Evolutionary conservation across 2,329 filamentous ascomycete genomes (phyloP).

Genomic region (Sclerotinia spermophila): DNA sequence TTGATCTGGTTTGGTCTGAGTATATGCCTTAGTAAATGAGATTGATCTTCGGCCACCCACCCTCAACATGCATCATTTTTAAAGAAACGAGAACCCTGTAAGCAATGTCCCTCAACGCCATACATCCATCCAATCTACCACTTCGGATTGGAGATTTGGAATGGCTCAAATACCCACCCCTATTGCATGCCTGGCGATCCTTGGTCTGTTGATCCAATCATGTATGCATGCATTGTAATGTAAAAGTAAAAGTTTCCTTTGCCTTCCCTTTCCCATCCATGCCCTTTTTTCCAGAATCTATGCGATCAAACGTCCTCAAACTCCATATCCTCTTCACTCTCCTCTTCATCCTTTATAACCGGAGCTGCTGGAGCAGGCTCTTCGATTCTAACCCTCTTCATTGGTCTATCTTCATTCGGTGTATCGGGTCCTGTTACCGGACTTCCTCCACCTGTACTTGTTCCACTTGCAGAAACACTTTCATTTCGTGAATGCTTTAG

Average conservation of each 20-base stretch:
- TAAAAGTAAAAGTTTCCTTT: background rate
- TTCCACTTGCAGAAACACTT: constrained; percentile 34
- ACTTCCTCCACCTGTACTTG: constrained; percentile 36
- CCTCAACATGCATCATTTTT: background rate
- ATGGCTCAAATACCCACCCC: background rate
- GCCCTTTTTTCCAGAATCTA: background rate
- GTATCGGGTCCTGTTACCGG: constrained; percentile 37
- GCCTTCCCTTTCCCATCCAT: background rate
- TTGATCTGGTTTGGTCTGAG: background rate
- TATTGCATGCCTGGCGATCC: background rate
- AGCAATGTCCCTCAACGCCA: constrained; percentile 11
- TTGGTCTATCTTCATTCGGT: constrained; percentile 44
- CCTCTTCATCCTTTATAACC: constrained; percentile 42
- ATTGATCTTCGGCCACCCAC: background rate
- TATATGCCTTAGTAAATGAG: background rate
- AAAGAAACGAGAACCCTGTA: background rate
- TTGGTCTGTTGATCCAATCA: background rate
- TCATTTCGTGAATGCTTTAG: constrained; percentile 31
- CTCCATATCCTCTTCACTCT: constrained; percentile 53
- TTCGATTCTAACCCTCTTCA: constrained; percentile 62
- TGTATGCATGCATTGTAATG: constrained; percentile 5
- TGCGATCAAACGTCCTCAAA: constrained; percentile 52
- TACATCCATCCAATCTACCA: constrained; percentile 3
- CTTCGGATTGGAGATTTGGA: background rate
- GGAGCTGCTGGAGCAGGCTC: constrained; percentile 34